Evolutionary conservation across 176 grass and related monocot genomes (phyloP).

Genomic region (Poa pratensis): DNA sequence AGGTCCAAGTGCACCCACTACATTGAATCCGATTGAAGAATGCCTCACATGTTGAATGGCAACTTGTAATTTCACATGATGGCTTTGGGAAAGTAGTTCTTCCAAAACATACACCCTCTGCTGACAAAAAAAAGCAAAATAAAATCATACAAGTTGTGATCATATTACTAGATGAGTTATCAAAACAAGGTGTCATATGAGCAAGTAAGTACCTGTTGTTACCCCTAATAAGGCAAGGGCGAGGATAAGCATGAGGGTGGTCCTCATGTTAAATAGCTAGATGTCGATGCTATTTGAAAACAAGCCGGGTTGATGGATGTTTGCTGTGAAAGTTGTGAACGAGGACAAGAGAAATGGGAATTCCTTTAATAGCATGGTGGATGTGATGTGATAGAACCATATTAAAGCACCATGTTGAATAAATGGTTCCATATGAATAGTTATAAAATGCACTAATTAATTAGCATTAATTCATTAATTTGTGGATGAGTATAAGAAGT

Average conservation of each 20-base stretch:
- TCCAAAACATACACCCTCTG: constrained; percentile 6
- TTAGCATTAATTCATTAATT: too few relatives aligned
- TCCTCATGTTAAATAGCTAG: background rate
- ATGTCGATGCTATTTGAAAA: background rate
- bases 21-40: background rate
- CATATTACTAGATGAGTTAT: background rate
- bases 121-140: too few relatives aligned
- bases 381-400: too few relatives aligned
- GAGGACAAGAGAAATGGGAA: background rate
- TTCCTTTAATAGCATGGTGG: too few relatives aligned
- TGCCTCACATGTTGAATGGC: background rate
- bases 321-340: background rate
- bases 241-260: background rate
- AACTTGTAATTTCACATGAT: background rate
- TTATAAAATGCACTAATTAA: too few relatives aligned
- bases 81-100: constrained; percentile 13
- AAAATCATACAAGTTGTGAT: background rate
- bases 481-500: too few relatives aligned
- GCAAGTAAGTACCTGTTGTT: background rate
- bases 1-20: background rate
- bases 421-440: too few relatives aligned
- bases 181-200: background rate
- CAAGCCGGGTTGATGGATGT: background rate
- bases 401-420: too few relatives aligned
- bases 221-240: background rate